A percentile compares a stretch with the other conserved stretches of the same genome.
phyloP scores from a whole-genome alignment of 2,329 filamentous ascomycete genomes.

The Stenocarpella maydis region DNA sequence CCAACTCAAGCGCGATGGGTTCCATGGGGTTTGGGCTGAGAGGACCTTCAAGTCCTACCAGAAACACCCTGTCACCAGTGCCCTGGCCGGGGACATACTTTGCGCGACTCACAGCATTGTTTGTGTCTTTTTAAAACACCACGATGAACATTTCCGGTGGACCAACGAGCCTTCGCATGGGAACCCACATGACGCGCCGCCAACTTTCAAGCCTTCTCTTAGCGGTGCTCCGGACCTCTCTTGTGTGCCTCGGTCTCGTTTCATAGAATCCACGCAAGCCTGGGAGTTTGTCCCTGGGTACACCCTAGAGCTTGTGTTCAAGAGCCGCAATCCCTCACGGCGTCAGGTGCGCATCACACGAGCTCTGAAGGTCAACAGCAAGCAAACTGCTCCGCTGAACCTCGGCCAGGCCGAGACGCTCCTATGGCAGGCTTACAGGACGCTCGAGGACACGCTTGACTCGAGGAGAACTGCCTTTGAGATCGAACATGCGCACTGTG shows the following conservation, averaged over 20 bases:
- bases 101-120: constrained; percentile 59
- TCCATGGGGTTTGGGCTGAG: constrained; percentile 51
- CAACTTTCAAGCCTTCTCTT: constrained; percentile 51
- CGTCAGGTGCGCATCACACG: constrained; percentile 48
- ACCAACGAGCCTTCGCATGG: constrained; percentile 53
- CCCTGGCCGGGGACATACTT: constrained; percentile 55
- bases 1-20: constrained; percentile 52
- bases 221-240: constrained; percentile 54
- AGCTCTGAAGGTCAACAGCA: constrained; percentile 54
- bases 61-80: constrained; percentile 53
- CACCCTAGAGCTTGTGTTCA: constrained; percentile 55
- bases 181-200: constrained; percentile 46
- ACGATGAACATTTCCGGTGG: constrained; percentile 61
- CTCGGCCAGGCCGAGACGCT: constrained; percentile 55
- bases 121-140: constrained; percentile 57
- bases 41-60: constrained; percentile 60
- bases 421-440: constrained; percentile 54
- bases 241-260: constrained; percentile 56
- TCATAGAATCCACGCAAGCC: constrained; percentile 53
- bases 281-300: constrained; percentile 61
- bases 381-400: constrained; percentile 57
- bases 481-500: constrained; percentile 48
- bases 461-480: constrained; percentile 52
- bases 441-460: constrained; percentile 52
- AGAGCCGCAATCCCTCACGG: constrained; percentile 50